Evolutionary conservation across 2,329 filamentous ascomycete species (phyloP).

Genomic region (Bipolaris sorokiniana): DNA sequence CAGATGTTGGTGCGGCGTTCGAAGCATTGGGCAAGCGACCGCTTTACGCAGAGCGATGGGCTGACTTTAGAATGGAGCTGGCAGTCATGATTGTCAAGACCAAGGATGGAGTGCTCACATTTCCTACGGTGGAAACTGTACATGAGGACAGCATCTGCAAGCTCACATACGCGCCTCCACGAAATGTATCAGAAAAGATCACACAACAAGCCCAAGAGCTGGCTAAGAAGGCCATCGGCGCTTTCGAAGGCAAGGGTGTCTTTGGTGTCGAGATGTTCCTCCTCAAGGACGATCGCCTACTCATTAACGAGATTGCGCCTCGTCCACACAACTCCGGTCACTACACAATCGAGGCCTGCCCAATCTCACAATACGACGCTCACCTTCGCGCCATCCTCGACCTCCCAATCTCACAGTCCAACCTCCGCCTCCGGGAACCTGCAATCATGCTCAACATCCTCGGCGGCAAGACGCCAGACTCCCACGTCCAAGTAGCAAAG

Average conservation of each 20-base stretch:
- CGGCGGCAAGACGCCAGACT: slow-evolving; percentile 65
- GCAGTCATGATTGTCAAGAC: slow-evolving; percentile 95
- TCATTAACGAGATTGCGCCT: slow-evolving; percentile 88
- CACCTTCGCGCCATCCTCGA: slow-evolving; percentile 85
- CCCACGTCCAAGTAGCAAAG: slow-evolving; percentile 65
- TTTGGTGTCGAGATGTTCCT: slow-evolving; percentile 98
- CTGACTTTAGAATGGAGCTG: slow-evolving; percentile 82
- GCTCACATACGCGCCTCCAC: slow-evolving; percentile 83
- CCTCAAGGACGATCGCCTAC: slow-evolving; percentile 69
- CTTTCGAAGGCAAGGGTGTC: slow-evolving; percentile 85
- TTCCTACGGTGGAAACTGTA: slow-evolving; percentile 90
- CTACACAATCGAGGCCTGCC: slow-evolving; percentile 91
- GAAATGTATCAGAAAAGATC: slow-evolving; percentile 67
- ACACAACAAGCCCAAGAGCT: slow-evolving; percentile 73
- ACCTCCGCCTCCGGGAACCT: slow-evolving; percentile 64
- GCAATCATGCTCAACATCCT: slow-evolving; percentile 66
- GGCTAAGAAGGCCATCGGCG: slow-evolving; percentile 77
- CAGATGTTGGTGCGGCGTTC: slow-evolving; percentile 69
- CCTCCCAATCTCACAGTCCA: slow-evolving; percentile 59
- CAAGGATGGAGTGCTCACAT: slow-evolving; percentile 74
- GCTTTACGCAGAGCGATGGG: slow-evolving; percentile 90
- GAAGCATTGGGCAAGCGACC: slow-evolving; percentile 69
- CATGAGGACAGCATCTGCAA: slow-evolving; percentile 97
- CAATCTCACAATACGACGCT: slow-evolving; percentile 88
- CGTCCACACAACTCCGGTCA: slow-evolving; percentile 91